Conservation (phyloP, 495 filamentous ascomycete species). For the Aspergillus baeticus region DNA sequence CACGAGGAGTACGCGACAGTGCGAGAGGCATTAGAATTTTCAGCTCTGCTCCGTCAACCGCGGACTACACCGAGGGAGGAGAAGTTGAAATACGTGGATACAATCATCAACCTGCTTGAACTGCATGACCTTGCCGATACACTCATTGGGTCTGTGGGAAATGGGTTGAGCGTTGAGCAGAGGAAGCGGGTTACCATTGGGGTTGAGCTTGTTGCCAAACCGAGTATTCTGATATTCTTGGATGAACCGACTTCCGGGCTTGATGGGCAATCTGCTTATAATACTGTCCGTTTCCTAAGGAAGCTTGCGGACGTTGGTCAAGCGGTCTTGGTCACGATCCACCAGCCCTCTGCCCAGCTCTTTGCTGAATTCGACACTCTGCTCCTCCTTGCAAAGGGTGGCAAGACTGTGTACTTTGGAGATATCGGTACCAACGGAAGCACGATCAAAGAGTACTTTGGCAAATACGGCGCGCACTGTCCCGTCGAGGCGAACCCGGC, state of each 20-base stretch:
- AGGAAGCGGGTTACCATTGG: too few relatives aligned
- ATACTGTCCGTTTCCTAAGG: conserved; percentile 72
- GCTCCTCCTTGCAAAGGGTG: conserved; percentile 50
- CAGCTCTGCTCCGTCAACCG: conserved; percentile 56
- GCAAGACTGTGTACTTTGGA: conserved; percentile 58
- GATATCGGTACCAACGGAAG: conserved; percentile 61
- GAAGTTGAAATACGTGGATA: conserved; percentile 60
- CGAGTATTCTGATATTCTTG: too few relatives aligned
- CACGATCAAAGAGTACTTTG: conserved; percentile 55
- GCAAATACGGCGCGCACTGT: conserved; percentile 50
- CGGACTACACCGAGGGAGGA: conserved; percentile 48
- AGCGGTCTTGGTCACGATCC: conserved; percentile 85
- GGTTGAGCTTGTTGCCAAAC: too few relatives aligned
- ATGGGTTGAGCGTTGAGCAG: too few relatives aligned
- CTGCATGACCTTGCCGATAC: conserved; percentile 56
- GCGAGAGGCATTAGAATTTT: conserved; percentile 61
- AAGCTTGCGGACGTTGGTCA: conserved; percentile 82
- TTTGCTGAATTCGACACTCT: conserved; percentile 52
- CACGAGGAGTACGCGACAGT: conserved; percentile 60
- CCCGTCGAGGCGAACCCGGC: conserved; percentile 54
- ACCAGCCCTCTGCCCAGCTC: conserved; percentile 77
- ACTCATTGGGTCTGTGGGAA: conserved; percentile 56
- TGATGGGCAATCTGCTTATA: conserved; percentile 61
- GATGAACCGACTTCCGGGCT: conserved; percentile 67
- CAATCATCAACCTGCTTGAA: conserved; percentile 57